Conservation (phyloP, 1,284 basidiomycete genomes). For the Papiliotrema terrestris region DNA sequence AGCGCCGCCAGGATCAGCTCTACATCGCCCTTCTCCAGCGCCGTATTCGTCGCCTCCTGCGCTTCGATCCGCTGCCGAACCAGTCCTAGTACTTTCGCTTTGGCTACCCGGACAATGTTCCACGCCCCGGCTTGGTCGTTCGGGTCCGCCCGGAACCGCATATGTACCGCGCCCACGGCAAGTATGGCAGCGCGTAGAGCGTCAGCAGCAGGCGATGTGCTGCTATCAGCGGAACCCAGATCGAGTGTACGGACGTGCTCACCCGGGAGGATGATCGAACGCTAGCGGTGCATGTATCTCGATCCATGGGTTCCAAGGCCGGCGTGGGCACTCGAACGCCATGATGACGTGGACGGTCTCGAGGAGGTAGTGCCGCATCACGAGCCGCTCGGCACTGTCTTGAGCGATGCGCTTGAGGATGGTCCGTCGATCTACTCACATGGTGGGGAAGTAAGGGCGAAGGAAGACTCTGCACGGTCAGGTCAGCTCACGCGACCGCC, state of each 20-base stretch:
- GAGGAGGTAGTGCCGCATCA: constrained; percentile 44
- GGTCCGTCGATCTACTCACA: no score
- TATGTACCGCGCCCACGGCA: constrained; percentile 41
- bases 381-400: constrained; percentile 36
- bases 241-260: constrained; percentile 1
- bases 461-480: constrained; percentile 28
- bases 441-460: constrained; percentile 38
- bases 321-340: constrained; percentile 33
- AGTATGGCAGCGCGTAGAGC: constrained; percentile 41
- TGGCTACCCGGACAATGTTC: constrained; percentile 30
- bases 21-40: constrained; percentile 30
- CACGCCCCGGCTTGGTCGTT: constrained; percentile 33
- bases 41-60: not conserved
- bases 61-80: constrained; percentile 27
- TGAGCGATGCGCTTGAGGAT: no score
- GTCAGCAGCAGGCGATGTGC: constrained; percentile 33
- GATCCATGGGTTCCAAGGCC: constrained; percentile 45
- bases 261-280: constrained; percentile 39
- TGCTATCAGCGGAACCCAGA: not conserved
- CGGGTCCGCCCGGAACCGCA: constrained; percentile 34
- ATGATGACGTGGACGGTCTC: constrained; percentile 42
- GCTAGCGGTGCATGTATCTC: constrained; percentile 39
- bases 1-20: constrained; percentile 41
- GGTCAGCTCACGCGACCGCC: constrained; percentile 2
- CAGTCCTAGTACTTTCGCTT: constrained; percentile 26